Evolutionary conservation across 768 basidiomycete genomes (phyloP), one percentile per base, ranked within the genome.

Genomic region (Leccinum uliginosum): DNA sequence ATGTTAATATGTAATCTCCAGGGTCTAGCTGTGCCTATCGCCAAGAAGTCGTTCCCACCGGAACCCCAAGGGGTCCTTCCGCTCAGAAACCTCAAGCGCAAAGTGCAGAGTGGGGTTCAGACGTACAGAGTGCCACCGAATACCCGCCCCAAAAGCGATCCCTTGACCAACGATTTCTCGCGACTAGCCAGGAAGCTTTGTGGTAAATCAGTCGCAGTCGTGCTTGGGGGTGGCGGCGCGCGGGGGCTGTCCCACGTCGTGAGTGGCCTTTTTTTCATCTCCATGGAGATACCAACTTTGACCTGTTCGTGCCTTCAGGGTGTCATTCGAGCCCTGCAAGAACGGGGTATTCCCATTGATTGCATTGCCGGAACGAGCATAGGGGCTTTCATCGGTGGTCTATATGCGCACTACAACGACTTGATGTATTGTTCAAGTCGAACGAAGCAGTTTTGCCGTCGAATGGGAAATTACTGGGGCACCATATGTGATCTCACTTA

Each of bases 141-240:
- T 68, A 73, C 80, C 57, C 83, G 83, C 21, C 90, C 86, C 15
- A 86, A 89, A 67, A 81, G 90, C 1, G 83, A 85, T n/a, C 83
- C 89, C 5, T 86, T 93, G 67, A 83, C 82, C 60, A 93, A 88
- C 62, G 97, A 99, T 69, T 98, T 98, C 69, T 87, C 93, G 9
- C 80, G 97, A 21, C 75, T 99, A 38, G 97, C 97, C 2, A 77
- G 97, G 55, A 75, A 94, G 50, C 82, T 98, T 35, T 97, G 94
- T 66, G 97, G 95, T 14, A 91, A 86, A 65, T 92, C 91, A 8
- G 89, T 98, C 57, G 97, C 95, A 1, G 75, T 99, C 45, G 94
- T 98, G 7, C 81, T 99, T 2, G 97, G 97, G 19, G 97, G 97
- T 6, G 97, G 97, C n/a, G 97, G 97, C 17, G 97, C 95, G 15